A percentile compares a stretch with the other conserved stretches of the same genome.
phyloP scores from a whole-genome alignment of 2,329 filamentous ascomycete genomes.

The Ophiobolus disseminans region DNA sequence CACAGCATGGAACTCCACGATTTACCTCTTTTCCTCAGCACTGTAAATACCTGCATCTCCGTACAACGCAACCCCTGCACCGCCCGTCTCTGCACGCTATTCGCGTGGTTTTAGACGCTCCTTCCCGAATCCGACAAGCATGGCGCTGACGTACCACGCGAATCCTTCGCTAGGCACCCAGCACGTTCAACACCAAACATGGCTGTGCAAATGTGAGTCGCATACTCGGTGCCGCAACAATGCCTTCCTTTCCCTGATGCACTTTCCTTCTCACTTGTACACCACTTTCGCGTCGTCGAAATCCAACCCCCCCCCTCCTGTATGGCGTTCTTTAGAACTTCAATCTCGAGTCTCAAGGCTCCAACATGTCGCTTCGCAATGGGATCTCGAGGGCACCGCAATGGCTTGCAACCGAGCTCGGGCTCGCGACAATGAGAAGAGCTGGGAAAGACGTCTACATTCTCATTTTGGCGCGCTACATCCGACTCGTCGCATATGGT shows the following conservation, averaged over 20 bases:
- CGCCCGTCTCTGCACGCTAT: too few relatives aligned
- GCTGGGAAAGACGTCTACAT: slow-evolving; percentile 42
- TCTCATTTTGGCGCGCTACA: slow-evolving; percentile 45
- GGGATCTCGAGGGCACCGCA: slow-evolving; percentile 10
- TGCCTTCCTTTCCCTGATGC: neutral
- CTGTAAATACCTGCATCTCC: too few relatives aligned
- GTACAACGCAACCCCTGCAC: too few relatives aligned
- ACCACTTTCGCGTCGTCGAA: too few relatives aligned
- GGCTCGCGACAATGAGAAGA: slow-evolving; percentile 35
- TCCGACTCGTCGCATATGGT: slow-evolving; percentile 49
- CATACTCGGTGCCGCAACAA: neutral
- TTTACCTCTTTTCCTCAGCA: too few relatives aligned
- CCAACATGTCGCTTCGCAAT: slow-evolving; percentile 20
- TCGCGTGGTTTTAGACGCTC: too few relatives aligned
- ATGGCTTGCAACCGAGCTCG: slow-evolving; percentile 40
- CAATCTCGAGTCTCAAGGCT: neutral
- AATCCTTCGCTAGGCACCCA: slow-evolving; percentile 18
- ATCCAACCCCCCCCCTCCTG: too few relatives aligned
- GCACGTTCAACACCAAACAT: slow-evolving; percentile 16
- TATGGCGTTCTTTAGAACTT: slow-evolving; percentile 3
- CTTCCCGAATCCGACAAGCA: neutral
- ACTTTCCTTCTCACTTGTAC: neutral
- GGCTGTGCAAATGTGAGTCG: slow-evolving; percentile 6
- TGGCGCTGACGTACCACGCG: slow-evolving; percentile 14
- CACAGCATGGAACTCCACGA: too few relatives aligned